Evolutionary conservation across 805 yeast species (phyloP).

Genomic region (Pichia membranifaciens): DNA sequence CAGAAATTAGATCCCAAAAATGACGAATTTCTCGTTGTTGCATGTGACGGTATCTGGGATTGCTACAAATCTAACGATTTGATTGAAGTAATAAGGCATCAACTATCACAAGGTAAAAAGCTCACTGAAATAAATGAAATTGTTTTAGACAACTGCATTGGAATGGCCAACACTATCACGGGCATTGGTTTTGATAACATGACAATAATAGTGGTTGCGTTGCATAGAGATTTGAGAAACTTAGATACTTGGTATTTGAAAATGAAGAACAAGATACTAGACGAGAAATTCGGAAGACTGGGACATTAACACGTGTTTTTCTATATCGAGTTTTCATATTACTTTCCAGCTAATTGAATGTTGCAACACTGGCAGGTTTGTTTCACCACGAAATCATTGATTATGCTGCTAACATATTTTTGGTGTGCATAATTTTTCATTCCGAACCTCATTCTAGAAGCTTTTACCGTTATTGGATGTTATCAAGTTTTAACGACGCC

Average conservation of each 20-base stretch:
- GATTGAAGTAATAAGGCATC: constrained; percentile 48
- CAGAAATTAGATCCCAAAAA: constrained; percentile 45
- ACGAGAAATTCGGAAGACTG: constrained; percentile 31
- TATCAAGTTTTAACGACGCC: too few relatives aligned
- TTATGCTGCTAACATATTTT: too few relatives aligned
- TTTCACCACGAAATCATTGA: too few relatives aligned
- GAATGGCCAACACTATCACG: constrained; percentile 65
- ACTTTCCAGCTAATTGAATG: too few relatives aligned
- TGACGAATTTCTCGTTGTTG: constrained; percentile 69
- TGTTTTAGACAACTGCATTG: constrained; percentile 58
- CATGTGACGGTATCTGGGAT: constrained; percentile 87
- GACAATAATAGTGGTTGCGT: constrained; percentile 65
- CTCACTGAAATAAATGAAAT: constrained; percentile 54
- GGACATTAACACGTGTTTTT: too few relatives aligned
- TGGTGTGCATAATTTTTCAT: too few relatives aligned
- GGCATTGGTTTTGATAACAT: constrained; percentile 82
- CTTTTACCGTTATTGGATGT: too few relatives aligned
- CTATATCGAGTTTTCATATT: too few relatives aligned
- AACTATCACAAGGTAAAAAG: constrained; percentile 50
- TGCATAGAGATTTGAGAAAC: constrained; percentile 36
- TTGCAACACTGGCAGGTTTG: too few relatives aligned
- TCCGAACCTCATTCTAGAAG: too few relatives aligned
- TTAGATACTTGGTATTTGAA: constrained; percentile 54
- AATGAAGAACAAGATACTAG: constrained; percentile 39
- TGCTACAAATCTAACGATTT: constrained; percentile 53